Conservation (phyloP, 768 basidiomycete species). For the Exidia glandulosa region DNA sequence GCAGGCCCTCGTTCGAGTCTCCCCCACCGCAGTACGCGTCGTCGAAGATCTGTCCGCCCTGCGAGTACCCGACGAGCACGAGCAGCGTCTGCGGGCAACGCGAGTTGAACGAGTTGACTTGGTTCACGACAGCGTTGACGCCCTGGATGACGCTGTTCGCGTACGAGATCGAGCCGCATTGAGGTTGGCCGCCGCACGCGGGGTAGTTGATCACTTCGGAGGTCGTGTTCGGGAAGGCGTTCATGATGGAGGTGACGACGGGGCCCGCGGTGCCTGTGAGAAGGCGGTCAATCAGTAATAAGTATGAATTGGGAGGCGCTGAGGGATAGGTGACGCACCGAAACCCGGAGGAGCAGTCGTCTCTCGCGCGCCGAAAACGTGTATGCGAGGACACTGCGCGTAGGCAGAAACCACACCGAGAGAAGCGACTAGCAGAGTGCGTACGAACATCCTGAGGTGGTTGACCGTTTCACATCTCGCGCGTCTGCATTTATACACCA, state of each 20-base stretch:
- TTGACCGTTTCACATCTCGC: no score
- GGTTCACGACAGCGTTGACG: background rate
- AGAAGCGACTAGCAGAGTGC: no score
- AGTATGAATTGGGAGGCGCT: no score
- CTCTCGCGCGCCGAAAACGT: constrained; percentile 6
- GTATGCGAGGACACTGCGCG: background rate
- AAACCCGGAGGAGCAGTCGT: constrained; percentile 3
- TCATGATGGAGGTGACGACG: background rate
- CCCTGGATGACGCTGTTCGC: background rate
- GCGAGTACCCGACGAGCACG: background rate
- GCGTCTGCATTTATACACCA: no score
- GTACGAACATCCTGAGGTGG: no score
- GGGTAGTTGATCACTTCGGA: constrained; percentile 1
- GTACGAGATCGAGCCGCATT: background rate
- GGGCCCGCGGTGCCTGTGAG: background rate
- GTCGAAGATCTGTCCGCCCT: constrained; percentile 3
- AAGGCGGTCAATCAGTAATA: no score
- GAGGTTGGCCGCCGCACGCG: background rate
- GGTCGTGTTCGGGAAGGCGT: background rate
- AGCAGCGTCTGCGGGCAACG: background rate
- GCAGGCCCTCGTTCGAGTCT: constrained; percentile 1
- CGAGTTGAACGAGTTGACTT: background rate
- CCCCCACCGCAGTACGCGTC: constrained; percentile 1
- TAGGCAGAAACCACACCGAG: background rate
- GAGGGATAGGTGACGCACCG: no score